Base-by-base conservation (phyloP, 2,329 filamentous ascomycete species). In the Aaosphaeria arxii region DNA sequence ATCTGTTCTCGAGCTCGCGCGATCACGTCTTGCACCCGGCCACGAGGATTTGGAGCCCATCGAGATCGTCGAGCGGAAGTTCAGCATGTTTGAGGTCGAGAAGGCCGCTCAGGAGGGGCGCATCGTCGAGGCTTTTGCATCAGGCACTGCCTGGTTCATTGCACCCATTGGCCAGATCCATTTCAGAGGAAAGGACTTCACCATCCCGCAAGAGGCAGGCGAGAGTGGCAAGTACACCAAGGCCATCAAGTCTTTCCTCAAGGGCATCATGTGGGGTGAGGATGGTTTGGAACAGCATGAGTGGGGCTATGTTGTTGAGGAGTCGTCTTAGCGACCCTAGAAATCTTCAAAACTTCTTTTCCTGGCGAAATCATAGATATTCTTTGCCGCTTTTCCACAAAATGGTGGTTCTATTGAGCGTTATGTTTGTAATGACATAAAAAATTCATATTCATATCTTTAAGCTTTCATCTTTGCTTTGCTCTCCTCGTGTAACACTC, bases 111-210 rank as follows among this genome's bases (percentile, higher is more conserved):
- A 79, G 40, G 89, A 96, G 64, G 90, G 88, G 3, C 78, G 91
- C 2, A 70, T 96, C 40, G 69, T 96, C 7, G 91, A 96, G 74
- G 82, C 89, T 1, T 96, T 96, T 65, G 89, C 88, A 6, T 84
- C 88, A 32, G 91, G 92, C 13, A 96, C 91, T 53, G 91, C 91
- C 48, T 77, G 74, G 67, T 78, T 78, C 53, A 68, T 78, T 42
- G 71, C 74, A 4, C 74, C 75, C 0, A 68, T 78, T 11, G 66
- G 66, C 9, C 51, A 71, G 44, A 75, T 78, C 42, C 69, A 74
- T 48, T 78, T 73, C 66, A 65, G 71, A 17, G 71, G 72, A 9
- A 64, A 65, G 55, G 73, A 75, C 44, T 51, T 77, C 30, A 64
- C 70, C 13, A 58, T 78, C 9, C 72, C 74, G 2, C 66, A 74